Percentiles rank a stretch among this genome's conserved stretches.
Conservation (phyloP, 106 monocot species). For the Triglochin maritima region DNA sequence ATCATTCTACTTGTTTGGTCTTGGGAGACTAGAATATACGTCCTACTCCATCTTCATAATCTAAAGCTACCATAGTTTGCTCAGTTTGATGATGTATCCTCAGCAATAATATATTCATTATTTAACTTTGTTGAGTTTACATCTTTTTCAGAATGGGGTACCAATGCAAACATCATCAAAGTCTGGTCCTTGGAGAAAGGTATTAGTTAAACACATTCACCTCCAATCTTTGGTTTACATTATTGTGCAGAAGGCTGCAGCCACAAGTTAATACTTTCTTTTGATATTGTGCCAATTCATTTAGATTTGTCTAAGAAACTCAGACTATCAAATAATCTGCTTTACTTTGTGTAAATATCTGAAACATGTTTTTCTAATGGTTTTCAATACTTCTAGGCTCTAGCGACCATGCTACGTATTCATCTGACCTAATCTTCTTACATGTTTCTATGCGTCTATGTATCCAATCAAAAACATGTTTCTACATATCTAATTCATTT, state of each 20-base stretch:
- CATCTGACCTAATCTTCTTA: too few relatives aligned
- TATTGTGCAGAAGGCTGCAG: not conserved
- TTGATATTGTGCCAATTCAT: not conserved
- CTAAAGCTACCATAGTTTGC: not conserved
- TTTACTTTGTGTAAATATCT: too few relatives aligned
- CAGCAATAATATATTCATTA: too few relatives aligned
- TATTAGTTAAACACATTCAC: slow-evolving; percentile 4
- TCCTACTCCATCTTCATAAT: not conserved
- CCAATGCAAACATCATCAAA: slow-evolving; percentile 32
- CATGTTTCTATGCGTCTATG: too few relatives aligned
- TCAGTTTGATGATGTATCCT: not conserved
- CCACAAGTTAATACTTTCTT: not conserved
- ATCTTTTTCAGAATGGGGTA: slow-evolving; percentile 19
- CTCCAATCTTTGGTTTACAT: not conserved
- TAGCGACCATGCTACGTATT: too few relatives aligned
- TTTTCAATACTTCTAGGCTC: too few relatives aligned
- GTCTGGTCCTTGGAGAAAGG: slow-evolving; percentile 54
- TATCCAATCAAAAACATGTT: too few relatives aligned
- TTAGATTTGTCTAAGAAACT: not conserved
- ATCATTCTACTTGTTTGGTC: not conserved
- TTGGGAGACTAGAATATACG: not conserved
- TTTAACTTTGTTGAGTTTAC: not conserved
- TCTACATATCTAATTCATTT: too few relatives aligned
- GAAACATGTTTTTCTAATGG: too few relatives aligned
- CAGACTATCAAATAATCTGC: too few relatives aligned